phyloP scores from a whole-genome alignment of 495 filamentous ascomycete genomes.

The Xylaria acuta region DNA sequence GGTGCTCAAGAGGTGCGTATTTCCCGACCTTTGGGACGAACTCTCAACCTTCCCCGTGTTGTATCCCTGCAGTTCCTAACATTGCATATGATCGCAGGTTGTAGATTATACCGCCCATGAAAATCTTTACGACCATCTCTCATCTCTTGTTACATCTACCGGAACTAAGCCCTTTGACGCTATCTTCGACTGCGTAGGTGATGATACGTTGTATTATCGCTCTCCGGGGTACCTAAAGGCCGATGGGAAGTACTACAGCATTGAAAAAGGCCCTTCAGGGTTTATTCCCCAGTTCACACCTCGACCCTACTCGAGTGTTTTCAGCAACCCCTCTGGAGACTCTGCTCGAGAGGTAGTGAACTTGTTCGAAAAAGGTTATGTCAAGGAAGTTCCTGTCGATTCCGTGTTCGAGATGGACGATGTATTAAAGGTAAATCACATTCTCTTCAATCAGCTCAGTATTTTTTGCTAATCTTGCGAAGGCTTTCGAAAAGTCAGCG shows the following conservation, averaged over 20 bases:
- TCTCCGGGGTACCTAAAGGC: constrained; percentile 25
- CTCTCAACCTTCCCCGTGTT: neutral
- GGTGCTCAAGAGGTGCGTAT: constrained; percentile 31
- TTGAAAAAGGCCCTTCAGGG: constrained; percentile 24
- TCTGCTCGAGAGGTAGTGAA: constrained; percentile 27
- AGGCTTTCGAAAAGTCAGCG: constrained; percentile 31
- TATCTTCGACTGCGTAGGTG: constrained; percentile 30
- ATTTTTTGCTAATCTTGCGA: neutral
- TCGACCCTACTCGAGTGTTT: constrained; percentile 22
- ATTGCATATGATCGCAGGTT: neutral
- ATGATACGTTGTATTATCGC: constrained; percentile 24
- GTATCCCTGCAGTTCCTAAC: neutral
- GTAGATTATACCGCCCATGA: constrained; percentile 27
- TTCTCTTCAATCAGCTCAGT: neutral
- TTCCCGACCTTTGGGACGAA: neutral
- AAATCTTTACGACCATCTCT: constrained; percentile 24
- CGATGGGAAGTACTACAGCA: constrained; percentile 23
- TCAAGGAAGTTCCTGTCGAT: constrained; percentile 30
- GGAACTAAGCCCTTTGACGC: constrained; percentile 19
- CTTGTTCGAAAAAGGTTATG: constrained; percentile 27
- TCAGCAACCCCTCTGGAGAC: constrained; percentile 26
- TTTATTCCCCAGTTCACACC: constrained; percentile 18
- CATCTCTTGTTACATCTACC: constrained; percentile 1
- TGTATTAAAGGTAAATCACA: constrained; percentile 21
- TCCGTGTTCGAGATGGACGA: constrained; percentile 28